A percentile compares a stretch with the other conserved stretches of the same genome.
Evolutionary conservation across 495 filamentous ascomycete genomes (phyloP).

Genomic region (Hyaloscypha hepaticicola): DNA sequence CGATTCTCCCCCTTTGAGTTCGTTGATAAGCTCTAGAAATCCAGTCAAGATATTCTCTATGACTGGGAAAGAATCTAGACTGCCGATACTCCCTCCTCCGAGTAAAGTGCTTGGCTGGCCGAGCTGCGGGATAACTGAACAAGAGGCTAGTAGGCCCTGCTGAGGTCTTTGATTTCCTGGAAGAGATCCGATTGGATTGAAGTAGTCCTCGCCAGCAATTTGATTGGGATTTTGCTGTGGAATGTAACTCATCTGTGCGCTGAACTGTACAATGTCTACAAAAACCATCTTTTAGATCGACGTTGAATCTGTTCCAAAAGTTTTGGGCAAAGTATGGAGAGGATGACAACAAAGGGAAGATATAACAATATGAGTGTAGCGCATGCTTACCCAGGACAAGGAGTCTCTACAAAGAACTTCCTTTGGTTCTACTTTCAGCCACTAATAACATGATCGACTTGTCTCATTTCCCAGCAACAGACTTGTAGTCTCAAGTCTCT

Average conservation of each 20-base stretch:
- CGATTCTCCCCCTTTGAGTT: background rate
- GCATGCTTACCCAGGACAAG: too few relatives aligned
- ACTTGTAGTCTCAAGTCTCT: background rate
- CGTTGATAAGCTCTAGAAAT: background rate
- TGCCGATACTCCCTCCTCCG: background rate
- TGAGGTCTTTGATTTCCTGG: background rate
- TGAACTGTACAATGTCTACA: conserved; percentile 12
- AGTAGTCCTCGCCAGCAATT: background rate
- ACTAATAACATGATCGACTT: too few relatives aligned
- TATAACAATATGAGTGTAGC: too few relatives aligned
- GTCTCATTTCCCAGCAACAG: background rate
- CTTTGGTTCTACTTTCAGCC: too few relatives aligned
- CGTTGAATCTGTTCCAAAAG: too few relatives aligned
- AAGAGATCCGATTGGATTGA: background rate
- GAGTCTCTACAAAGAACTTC: too few relatives aligned
- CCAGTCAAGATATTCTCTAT: background rate
- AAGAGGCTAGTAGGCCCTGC: background rate
- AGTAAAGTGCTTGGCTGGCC: background rate
- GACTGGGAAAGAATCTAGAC: background rate
- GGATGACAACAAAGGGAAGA: too few relatives aligned
- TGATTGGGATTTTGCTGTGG: background rate
- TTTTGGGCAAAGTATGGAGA: too few relatives aligned
- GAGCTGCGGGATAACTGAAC: background rate
- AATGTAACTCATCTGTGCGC: conserved; percentile 1
- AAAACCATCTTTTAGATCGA: background rate